phyloP scores from a whole-genome alignment of 805 yeast species.

The Candida railenensis region DNA sequence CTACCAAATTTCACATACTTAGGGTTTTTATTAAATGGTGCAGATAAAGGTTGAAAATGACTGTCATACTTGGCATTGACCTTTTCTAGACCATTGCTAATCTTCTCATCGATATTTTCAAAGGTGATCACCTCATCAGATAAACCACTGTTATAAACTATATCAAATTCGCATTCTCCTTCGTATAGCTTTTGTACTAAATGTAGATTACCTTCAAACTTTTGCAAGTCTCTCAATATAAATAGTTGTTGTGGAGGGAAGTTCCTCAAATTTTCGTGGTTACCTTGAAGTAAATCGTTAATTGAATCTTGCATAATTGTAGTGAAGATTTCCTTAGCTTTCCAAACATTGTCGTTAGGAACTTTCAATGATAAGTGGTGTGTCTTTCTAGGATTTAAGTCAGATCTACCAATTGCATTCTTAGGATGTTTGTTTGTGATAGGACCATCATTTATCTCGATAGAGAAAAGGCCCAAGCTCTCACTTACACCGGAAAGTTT shows the following conservation, averaged over 20 bases:
- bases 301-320: slow-evolving; percentile 71
- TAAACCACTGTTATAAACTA: slow-evolving; percentile 53
- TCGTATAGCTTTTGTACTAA: slow-evolving; percentile 71
- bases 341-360: slow-evolving; percentile 75
- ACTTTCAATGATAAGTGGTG: slow-evolving; percentile 69
- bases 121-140: slow-evolving; percentile 41
- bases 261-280: slow-evolving; percentile 5
- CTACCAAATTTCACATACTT: slow-evolving; percentile 60
- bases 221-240: slow-evolving; percentile 55
- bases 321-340: slow-evolving; percentile 71
- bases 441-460: slow-evolving; percentile 60
- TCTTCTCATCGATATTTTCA: slow-evolving; percentile 33
- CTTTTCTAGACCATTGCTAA: slow-evolving; percentile 28
- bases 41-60: slow-evolving; percentile 45
- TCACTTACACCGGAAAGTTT: slow-evolving; percentile 47
- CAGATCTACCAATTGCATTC: slow-evolving; percentile 26
- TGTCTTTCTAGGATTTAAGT: slow-evolving; percentile 55
- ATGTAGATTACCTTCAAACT: slow-evolving; percentile 75
- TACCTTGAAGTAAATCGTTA: slow-evolving; percentile 36
- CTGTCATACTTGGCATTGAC: slow-evolving; percentile 54
- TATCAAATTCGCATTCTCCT: slow-evolving; percentile 74
- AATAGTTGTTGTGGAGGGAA: slow-evolving; percentile 52
- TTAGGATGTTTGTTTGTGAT: slow-evolving; percentile 43
- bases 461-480: slow-evolving; percentile 64
- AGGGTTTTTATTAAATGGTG: slow-evolving; percentile 50